phyloP scores from a whole-genome alignment of 2,329 filamentous ascomycete species.

The Phialemoniopsis sp. region DNA sequence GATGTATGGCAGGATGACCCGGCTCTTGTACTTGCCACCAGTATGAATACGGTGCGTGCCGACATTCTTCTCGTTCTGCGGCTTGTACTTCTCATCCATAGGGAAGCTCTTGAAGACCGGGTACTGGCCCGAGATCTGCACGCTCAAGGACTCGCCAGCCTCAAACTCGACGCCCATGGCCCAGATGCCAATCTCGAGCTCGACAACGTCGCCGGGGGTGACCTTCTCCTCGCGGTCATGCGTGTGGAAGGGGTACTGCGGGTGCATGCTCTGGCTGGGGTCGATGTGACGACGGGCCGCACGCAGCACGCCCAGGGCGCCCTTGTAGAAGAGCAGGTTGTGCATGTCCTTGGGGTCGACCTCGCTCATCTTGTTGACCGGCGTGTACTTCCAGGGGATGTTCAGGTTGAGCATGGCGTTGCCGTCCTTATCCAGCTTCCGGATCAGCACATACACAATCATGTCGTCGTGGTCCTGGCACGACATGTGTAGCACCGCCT shows the following conservation, averaged over 20 bases:
- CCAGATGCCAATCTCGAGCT: constrained; percentile 21
- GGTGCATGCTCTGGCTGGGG: constrained; percentile 16
- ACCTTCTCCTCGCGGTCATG: constrained; percentile 15
- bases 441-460: constrained; percentile 33
- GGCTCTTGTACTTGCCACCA: too few relatives aligned
- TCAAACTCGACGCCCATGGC: constrained; percentile 20
- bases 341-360: constrained; percentile 12
- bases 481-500: constrained; percentile 37
- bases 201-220: constrained; percentile 14
- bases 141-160: too few relatives aligned
- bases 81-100: too few relatives aligned
- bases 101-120: too few relatives aligned
- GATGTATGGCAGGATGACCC: too few relatives aligned
- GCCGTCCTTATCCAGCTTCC: constrained; percentile 22
- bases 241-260: constrained; percentile 19
- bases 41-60: too few relatives aligned
- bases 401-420: constrained; percentile 17
- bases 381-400: constrained; percentile 15
- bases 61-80: too few relatives aligned
- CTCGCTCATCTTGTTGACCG: constrained; percentile 13
- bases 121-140: too few relatives aligned
- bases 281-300: constrained; percentile 17
- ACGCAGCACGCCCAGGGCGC: constrained; percentile 16
- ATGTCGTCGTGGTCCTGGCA: constrained; percentile 32
- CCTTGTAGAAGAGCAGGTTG: constrained; percentile 18